Evolutionary conservation across 23 red algal species (phyloP).

Genomic region (Gracilaria domingensis): DNA sequence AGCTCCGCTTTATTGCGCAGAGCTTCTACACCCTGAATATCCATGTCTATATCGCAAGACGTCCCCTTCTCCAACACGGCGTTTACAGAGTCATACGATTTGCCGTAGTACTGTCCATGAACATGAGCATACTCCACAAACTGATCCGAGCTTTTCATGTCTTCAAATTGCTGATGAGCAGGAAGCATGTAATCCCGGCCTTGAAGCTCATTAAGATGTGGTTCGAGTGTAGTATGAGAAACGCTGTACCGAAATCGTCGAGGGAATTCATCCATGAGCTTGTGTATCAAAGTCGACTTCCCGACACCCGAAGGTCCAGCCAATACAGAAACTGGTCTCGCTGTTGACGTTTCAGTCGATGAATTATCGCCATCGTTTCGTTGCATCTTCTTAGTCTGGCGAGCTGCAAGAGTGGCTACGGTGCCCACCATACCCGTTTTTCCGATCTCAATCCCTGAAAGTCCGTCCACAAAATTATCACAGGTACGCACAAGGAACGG

Average conservation of each 20-base stretch:
- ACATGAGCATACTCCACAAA: constrained; percentile 97
- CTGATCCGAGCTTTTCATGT: constrained; percentile 55
- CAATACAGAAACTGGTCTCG: constrained; percentile 63
- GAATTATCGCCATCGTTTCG: not conserved
- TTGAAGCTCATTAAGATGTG: constrained; percentile 71
- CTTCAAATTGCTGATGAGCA: constrained; percentile 62
- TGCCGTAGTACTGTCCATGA: constrained; percentile 96
- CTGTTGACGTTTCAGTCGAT: not conserved
- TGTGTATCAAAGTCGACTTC: constrained; percentile 88
- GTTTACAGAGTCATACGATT: constrained; percentile 76
- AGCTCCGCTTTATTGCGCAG: constrained; percentile 46
- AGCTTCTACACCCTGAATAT: constrained; percentile 91
- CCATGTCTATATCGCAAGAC: constrained; percentile 86
- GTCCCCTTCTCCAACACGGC: constrained; percentile 38
- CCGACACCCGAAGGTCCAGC: constrained; percentile 92
- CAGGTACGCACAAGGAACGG: constrained; percentile 67
- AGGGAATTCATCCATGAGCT: constrained; percentile 83
- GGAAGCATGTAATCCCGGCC: constrained; percentile 92
- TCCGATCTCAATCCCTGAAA: constrained; percentile 52
- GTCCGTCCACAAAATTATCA: constrained; percentile 66
- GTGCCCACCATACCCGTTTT: constrained; percentile 76
- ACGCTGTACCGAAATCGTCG: constrained; percentile 80
- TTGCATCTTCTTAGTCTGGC: constrained; percentile 41
- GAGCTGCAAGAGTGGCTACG: constrained; percentile 41
- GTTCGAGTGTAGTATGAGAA: constrained; percentile 87